phyloP scores from a whole-genome alignment of 169 alveolate species.

The Amoebophrya sp. region DNA sequence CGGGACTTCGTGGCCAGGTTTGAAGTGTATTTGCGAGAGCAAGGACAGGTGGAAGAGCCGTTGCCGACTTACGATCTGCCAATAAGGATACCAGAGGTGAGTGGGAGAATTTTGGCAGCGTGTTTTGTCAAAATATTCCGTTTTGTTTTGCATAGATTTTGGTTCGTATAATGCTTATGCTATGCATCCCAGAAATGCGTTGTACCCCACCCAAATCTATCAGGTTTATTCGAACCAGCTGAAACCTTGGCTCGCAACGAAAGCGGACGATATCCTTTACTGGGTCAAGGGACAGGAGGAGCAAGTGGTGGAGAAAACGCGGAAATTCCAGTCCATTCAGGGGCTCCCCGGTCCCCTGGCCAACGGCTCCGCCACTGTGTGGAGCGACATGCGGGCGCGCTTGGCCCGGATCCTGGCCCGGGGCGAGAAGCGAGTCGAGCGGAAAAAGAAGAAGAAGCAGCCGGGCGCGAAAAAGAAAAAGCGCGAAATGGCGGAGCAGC shows the following conservation, averaged over 20 bases:
- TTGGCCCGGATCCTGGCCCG: not conserved
- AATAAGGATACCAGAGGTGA: not conserved
- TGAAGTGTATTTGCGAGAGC: not conserved
- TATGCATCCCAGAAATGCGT: too few species aligned
- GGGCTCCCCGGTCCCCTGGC: not conserved
- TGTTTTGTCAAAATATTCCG: too few species aligned
- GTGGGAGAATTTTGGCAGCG: too few species aligned
- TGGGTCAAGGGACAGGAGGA: slow-evolving; percentile 15
- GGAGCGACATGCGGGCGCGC: not conserved
- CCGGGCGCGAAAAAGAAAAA: too few species aligned
- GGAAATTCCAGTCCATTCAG: not conserved
- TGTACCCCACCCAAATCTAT: too few species aligned
- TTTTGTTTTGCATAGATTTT: too few species aligned
- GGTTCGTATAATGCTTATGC: too few species aligned
- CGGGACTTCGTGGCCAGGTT: not conserved
- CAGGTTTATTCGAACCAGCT: slow-evolving; percentile 3
- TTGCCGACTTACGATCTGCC: not conserved
- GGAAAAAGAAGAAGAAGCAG: not conserved
- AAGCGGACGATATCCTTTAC: not conserved
- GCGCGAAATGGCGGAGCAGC: too few species aligned
- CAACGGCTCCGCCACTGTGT: not conserved
- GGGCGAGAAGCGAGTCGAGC: not conserved
- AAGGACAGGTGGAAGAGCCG: not conserved
- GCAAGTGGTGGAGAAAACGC: not conserved
- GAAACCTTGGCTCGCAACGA: not conserved